Evolutionary conservation across 352 stramenopile species (phyloP), one percentile per base, ranked within the genome.

Genomic region (Phytophthora niederhauseri): DNA sequence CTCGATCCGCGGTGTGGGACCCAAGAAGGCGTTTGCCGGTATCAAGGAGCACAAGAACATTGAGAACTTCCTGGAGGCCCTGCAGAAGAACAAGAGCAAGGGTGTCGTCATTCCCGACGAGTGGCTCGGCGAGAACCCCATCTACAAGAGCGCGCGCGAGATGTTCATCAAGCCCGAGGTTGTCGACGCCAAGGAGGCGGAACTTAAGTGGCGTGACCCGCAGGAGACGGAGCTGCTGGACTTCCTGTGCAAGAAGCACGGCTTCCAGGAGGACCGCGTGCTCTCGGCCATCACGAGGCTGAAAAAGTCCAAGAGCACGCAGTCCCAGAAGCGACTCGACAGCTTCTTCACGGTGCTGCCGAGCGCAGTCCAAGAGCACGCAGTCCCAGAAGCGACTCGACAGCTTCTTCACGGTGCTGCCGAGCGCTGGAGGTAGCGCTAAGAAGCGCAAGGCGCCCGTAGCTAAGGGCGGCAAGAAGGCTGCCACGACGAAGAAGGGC

Each of bases 191-290:
- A 74, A 83, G 17, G 68, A 82, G 3, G 78, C 92, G 19, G 90
- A 98, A 36, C 89, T 99, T 57, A 99, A 99, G 80, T 99, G 97
- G 95, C 94, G 84, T 51, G 85, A 97, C 54, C 96, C 94, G 22
- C 72, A 98, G 67, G 87, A 96, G 66, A 91, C 90, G 22, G 91
- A 92, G 57, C 83, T 99, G 24, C 82, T 87, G 8, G 89, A 88
- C 8, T 99, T 99, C 76, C 74, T 99, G 15, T 93, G 99, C n/a
- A 94, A 98, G 24, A 93, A 98, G 70, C 97, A 98, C 82, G 96
- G 97, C 9, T 99, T 99, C 83, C 97, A 97, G 73, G 78, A 89
- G 15, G 91, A 98, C 19, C 91, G 97, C 57, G 97, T 99, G 70
- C 77, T 93, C 36, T 83, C 72, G 14, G 93, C 84, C 45, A 98